Conservation (phyloP, 345 rosid species). For the Eucalyptus brandiana region DNA sequence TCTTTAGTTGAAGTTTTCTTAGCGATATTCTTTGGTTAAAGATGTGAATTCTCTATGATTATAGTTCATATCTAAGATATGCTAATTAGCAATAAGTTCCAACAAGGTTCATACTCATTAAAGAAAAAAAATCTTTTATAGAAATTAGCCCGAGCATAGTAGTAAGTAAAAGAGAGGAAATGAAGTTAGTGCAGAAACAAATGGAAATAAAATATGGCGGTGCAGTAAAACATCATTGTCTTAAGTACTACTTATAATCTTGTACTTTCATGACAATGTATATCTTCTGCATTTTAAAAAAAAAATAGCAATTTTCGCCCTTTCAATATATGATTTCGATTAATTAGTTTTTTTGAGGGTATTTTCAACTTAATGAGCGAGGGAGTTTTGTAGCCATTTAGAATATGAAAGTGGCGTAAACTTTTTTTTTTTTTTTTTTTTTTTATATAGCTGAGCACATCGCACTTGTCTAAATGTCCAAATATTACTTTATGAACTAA, state of each 20-base stretch:
- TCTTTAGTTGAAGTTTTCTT: too few species aligned
- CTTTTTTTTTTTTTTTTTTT: not conserved
- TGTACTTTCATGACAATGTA: not conserved
- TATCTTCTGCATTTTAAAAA: not conserved
- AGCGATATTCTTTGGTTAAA: too few species aligned
- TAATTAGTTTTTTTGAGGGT: not conserved
- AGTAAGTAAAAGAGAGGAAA: not conserved
- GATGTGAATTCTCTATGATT: too few species aligned
- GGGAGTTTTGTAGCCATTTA: not conserved
- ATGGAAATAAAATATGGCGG: not conserved
- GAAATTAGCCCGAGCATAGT: not conserved
- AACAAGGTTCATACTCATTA: not conserved
- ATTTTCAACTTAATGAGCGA: not conserved
- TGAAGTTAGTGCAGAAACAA: not conserved
- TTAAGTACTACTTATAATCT: too few species aligned
- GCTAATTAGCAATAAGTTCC: not conserved
- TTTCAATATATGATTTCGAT: not conserved
- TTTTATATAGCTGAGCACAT: not conserved
- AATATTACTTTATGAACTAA: not conserved
- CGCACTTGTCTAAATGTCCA: not conserved
- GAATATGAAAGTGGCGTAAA: not conserved
- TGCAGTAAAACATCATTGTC: not conserved
- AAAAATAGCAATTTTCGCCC: fast-evolving
- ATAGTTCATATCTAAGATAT: too few species aligned
- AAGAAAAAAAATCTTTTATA: too few species aligned